A percentile compares a stretch with the other conserved stretches of the same genome.
Evolutionary conservation across 805 yeast species (phyloP).

Genomic region (Metschnikowia reukaufii): DNA sequence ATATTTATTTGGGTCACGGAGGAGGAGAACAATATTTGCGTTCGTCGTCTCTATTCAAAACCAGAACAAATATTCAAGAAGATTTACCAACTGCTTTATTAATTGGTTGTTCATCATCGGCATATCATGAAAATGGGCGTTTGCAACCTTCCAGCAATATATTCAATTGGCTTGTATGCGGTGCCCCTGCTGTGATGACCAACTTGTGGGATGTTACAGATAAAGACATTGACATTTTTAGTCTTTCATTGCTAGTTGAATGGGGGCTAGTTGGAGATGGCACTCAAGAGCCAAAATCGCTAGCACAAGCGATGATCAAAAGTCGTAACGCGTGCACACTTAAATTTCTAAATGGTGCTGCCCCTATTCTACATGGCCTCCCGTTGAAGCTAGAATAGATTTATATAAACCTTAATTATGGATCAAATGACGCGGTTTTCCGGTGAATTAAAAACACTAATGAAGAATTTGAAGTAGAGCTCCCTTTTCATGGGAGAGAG

Average conservation of each 20-base stretch:
- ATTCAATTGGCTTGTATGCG: conserved; percentile 72
- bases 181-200: conserved; percentile 79
- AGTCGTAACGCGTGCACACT: conserved; percentile 72
- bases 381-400: conserved; percentile 46
- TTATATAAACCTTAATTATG: neutral
- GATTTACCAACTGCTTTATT: conserved; percentile 61
- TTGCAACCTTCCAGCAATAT: conserved; percentile 78
- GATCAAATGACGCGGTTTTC: neutral
- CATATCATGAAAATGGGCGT: conserved; percentile 53
- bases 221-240: conserved; percentile 85
- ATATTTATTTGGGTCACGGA: conserved; percentile 90
- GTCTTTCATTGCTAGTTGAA: conserved; percentile 54
- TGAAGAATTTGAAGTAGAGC: neutral
- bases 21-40: conserved; percentile 87
- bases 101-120: conserved; percentile 90
- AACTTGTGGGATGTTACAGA: conserved; percentile 98
- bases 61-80: conserved; percentile 29
- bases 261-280: conserved; percentile 56
- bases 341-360: conserved; percentile 82
- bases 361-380: conserved; percentile 88
- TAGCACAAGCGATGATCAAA: conserved; percentile 56
- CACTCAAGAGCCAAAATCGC: conserved; percentile 22
- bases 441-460: conserved; percentile 1
- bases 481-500: neutral
- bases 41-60: conserved; percentile 45